These are phyloP conservation scores for Taxillus chinensis DNA, from an alignment of 164 flowering plant species.

Conservation along the genomic window DNA sequence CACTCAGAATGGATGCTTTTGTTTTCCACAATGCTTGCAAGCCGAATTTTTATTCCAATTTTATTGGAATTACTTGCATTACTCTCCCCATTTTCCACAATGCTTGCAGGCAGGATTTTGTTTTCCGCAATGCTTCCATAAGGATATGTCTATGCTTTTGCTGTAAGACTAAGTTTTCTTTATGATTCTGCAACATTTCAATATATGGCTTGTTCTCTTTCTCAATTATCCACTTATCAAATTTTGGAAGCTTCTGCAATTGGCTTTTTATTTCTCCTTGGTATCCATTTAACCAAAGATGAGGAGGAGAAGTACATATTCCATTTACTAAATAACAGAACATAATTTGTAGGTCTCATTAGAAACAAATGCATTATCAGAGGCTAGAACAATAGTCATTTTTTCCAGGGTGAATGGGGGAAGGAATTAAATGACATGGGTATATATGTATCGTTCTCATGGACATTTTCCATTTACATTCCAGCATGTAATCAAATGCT, in stretches of 20 bases:
- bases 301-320: constrained; percentile 49
- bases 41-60: no score
- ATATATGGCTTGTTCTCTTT: constrained; percentile 63
- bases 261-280: constrained; percentile 58
- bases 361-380: not conserved
- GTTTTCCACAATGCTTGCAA: no score
- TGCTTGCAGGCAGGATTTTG: no score
- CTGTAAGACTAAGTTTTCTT: constrained; percentile 83
- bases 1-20: no score
- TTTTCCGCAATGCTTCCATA: no score
- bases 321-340: constrained; percentile 86
- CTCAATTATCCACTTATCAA: constrained; percentile 78
- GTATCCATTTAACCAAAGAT: constrained; percentile 90
- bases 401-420: no score
- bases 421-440: no score
- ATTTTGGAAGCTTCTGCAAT: constrained; percentile 65
- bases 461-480: no score
- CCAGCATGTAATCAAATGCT: no score
- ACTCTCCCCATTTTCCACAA: no score
- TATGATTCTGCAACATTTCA: constrained; percentile 64
- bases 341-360: constrained; percentile 53
- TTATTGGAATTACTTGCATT: no score
- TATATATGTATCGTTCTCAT: no score
- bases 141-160: constrained; percentile 83
- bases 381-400: not conserved